Percentiles rank a stretch among this genome's conserved stretches.
These are phyloP conservation scores for Mercurialis annua DNA, from an alignment of 345 rosid genomes.

Conservation along the genomic window DNA sequence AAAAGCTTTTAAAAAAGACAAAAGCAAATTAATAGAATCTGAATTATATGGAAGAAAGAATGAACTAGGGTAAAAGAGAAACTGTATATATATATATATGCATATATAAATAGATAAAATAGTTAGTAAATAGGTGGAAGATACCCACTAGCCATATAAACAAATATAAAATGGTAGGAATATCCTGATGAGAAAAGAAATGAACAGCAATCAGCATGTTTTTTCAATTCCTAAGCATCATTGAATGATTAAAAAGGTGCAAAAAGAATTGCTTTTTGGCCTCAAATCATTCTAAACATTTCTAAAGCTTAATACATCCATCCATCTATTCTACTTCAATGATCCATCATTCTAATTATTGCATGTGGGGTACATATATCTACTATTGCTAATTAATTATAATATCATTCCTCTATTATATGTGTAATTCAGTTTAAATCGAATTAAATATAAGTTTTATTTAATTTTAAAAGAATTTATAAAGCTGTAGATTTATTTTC, in stretches of 20 bases:
- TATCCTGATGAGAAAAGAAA: conserved; percentile 15
- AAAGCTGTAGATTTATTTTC: no score
- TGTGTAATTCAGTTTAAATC: no score
- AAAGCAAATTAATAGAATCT: background rate
- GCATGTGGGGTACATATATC: conserved; percentile 1
- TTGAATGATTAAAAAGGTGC: conserved; percentile 12
- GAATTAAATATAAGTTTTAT: no score
- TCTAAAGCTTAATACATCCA: conserved; percentile 1
- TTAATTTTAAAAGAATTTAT: no score
- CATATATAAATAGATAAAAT: no score
- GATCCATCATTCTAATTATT: conserved; percentile 19
- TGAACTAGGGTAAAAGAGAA: background rate
- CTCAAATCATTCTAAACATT: conserved; percentile 1
- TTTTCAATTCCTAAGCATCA: conserved; percentile 7
- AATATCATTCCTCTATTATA: background rate
- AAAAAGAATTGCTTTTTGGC: conserved; percentile 19
- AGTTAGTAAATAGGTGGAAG: conserved; percentile 8
- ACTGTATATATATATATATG: background rate
- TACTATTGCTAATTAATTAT: no score
- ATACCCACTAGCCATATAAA: conserved; percentile 19
- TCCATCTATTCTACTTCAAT: background rate
- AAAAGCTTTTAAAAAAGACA: background rate
- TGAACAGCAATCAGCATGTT: conserved; percentile 11
- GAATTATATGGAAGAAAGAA: background rate
- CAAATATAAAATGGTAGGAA: conserved; percentile 10